These are phyloP conservation scores for Coprinopsis cinerea DNA, from an alignment of 768 basidiomycete genomes.

Conservation along the genomic window DNA sequence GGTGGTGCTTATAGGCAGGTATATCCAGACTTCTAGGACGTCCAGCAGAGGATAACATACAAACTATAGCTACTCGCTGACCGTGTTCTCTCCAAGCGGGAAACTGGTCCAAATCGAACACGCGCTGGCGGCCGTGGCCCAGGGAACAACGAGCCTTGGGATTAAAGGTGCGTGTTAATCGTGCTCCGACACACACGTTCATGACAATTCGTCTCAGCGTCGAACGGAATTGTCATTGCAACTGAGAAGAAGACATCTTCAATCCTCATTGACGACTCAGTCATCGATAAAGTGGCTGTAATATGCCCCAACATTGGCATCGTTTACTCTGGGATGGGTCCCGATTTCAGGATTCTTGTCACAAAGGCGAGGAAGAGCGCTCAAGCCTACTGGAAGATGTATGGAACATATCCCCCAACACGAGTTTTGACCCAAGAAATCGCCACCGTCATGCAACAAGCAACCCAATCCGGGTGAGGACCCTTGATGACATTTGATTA, in stretches of 20 bases:
- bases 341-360: constrained; percentile 94
- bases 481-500: constrained; percentile 11
- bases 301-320: constrained; percentile 99
- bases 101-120: constrained; percentile 99
- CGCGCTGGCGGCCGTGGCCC: constrained; percentile 91
- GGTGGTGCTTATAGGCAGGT: constrained; percentile 73
- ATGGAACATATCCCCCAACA: constrained; percentile 97
- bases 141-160: constrained; percentile 94
- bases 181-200: constrained; percentile 3
- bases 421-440: constrained; percentile 95
- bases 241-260: constrained; percentile 99
- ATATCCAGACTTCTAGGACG: constrained; percentile 10
- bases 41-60: constrained; percentile 6
- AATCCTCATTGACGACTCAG: constrained; percentile 94
- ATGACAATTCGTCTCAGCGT: constrained; percentile 47
- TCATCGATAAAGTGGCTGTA: constrained; percentile 95
- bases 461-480: constrained; percentile 93
- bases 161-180: constrained; percentile 77
- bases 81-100: constrained; percentile 98
- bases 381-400: constrained; percentile 99
- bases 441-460: constrained; percentile 97
- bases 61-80: constrained; percentile 84
- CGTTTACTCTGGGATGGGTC: constrained; percentile 99
- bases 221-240: constrained; percentile 98
- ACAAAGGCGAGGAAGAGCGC: constrained; percentile 95